Conservation (phyloP, 257 asterid genomes). For the Solanum phureja region DNA sequence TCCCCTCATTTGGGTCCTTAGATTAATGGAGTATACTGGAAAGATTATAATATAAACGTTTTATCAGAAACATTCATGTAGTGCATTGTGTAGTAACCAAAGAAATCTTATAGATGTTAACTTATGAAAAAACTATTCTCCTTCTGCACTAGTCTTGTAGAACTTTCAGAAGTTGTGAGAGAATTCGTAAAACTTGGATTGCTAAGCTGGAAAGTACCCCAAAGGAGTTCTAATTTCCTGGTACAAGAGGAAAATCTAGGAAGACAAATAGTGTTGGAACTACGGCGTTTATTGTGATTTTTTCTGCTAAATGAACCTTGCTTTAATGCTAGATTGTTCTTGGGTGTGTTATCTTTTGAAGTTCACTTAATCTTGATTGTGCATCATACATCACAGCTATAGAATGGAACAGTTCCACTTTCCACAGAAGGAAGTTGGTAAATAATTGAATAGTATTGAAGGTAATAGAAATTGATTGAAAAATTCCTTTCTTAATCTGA, state of each 20-base stretch:
- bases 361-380: neutral
- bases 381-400: neutral
- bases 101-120: neutral
- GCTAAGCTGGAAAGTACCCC: neutral
- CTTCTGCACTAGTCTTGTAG: neutral
- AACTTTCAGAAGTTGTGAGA: neutral
- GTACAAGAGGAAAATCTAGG: neutral
- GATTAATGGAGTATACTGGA: neutral
- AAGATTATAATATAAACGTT: neutral
- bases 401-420: neutral
- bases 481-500: neutral
- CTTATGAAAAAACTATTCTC: neutral
- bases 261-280: neutral
- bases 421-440: neutral
- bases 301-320: neutral
- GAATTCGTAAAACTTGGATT: neutral
- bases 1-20: neutral
- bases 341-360: neutral
- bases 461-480: neutral
- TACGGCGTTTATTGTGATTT: neutral
- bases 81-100: neutral
- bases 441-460: neutral
- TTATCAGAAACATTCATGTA: neutral
- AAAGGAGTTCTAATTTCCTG: neutral
- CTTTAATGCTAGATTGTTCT: neutral